Evolutionary conservation across 495 filamentous ascomycete genomes (phyloP).

Genomic region (Penicillium atrosanguineum): DNA sequence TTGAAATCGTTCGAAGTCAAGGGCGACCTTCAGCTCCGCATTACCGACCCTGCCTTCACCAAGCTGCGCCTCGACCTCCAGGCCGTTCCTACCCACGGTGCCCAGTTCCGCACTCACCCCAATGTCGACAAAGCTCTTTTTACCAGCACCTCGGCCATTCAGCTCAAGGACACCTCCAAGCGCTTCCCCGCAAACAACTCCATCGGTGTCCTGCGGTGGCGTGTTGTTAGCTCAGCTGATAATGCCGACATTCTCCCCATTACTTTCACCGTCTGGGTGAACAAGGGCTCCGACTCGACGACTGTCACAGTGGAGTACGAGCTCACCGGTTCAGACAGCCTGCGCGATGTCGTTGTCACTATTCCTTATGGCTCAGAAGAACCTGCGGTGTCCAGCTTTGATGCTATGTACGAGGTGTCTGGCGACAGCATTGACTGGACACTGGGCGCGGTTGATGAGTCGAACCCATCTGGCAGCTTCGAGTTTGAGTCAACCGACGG

Average conservation of each 20-base stretch:
- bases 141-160: slow-evolving; percentile 72
- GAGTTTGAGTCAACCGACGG: slow-evolving; percentile 88
- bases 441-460: slow-evolving; percentile 77
- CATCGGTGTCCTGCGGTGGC: slow-evolving; percentile 87
- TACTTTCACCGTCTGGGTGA: slow-evolving; percentile 94
- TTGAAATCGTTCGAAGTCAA: slow-evolving; percentile 81
- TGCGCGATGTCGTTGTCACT: slow-evolving; percentile 80
- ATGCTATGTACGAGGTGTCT: slow-evolving; percentile 89
- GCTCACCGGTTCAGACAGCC: slow-evolving; percentile 67
- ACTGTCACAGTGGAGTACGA: slow-evolving; percentile 94
- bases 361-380: slow-evolving; percentile 83
- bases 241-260: slow-evolving; percentile 74
- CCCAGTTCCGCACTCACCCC: slow-evolving; percentile 88
- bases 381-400: slow-evolving; percentile 85
- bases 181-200: slow-evolving; percentile 90
- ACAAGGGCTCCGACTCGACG: slow-evolving; percentile 75
- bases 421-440: slow-evolving; percentile 94
- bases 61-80: slow-evolving; percentile 81
- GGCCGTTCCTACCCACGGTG: slow-evolving; percentile 70
- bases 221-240: slow-evolving; percentile 70
- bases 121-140: slow-evolving; percentile 89
- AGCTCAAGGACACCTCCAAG: slow-evolving; percentile 77
- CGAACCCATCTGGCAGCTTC: slow-evolving; percentile 78
- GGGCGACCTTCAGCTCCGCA: slow-evolving; percentile 85
- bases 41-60: slow-evolving; percentile 80